Percentiles rank a stretch among this genome's conserved stretches.
These are phyloP conservation scores for Apiotrichum gracile DNA, from an alignment of 1,284 basidiomycete genomes.

Conservation along the genomic window DNA sequence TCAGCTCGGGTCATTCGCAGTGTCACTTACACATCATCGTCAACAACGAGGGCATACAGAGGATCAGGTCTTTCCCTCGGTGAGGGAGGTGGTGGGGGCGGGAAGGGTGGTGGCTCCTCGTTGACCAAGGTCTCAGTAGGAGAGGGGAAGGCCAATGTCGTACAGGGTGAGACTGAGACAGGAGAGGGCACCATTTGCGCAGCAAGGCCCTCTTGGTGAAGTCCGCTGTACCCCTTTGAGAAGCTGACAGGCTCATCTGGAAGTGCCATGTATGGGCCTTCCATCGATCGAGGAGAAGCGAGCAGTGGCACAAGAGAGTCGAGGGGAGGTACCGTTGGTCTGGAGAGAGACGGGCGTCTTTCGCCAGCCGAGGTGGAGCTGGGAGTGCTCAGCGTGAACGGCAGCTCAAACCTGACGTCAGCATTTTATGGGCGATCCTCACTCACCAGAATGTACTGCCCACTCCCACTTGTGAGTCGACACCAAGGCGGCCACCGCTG, in stretches of 20 bases:
- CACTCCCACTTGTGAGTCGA: slow-evolving; percentile 41
- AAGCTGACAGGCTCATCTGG: too few relatives aligned
- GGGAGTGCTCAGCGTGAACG: neutral
- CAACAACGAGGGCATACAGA: slow-evolving; percentile 37
- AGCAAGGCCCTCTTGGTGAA: too few relatives aligned
- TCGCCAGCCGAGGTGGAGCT: neutral
- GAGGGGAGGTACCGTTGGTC: too few relatives aligned
- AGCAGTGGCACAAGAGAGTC: too few relatives aligned
- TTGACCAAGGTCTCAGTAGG: neutral
- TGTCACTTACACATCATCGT: slow-evolving; percentile 42
- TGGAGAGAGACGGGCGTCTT: too few relatives aligned
- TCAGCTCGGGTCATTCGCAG: neutral
- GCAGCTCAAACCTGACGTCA: slow-evolving; percentile 2
- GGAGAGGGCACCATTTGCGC: too few relatives aligned
- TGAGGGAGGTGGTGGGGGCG: neutral
- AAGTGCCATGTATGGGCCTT: too few relatives aligned
- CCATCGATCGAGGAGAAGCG: too few relatives aligned
- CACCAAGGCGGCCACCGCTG: slow-evolving; percentile 68
- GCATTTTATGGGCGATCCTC: too few relatives aligned
- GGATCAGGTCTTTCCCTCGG: neutral
- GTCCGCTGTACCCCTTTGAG: too few relatives aligned
- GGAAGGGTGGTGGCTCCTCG: slow-evolving; percentile 9
- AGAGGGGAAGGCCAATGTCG: neutral
- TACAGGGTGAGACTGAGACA: too few relatives aligned
- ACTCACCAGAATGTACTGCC: slow-evolving; percentile 42